These are phyloP conservation scores for Mucor circinelloides DNA, from an alignment of 371 early-diverging fungal genomes.

Conservation along the genomic window DNA sequence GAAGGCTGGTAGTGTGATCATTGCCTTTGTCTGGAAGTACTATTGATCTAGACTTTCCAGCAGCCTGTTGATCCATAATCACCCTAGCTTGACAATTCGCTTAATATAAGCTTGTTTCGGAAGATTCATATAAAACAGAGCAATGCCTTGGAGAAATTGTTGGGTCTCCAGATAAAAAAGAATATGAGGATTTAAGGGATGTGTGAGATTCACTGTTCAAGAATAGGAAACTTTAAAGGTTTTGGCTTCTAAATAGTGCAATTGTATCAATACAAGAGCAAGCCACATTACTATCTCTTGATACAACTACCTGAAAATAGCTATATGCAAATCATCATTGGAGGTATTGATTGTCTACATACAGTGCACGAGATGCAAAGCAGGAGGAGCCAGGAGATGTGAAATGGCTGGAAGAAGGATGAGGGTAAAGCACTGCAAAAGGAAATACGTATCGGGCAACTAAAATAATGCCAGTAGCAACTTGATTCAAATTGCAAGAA, in stretches of 20 bases:
- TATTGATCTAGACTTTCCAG: too few species aligned
- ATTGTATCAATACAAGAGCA: background rate
- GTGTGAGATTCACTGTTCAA: background rate
- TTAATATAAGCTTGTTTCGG: too few species aligned
- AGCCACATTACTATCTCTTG: background rate
- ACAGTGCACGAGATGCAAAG: background rate
- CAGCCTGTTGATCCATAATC: too few species aligned
- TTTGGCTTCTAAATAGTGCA: background rate
- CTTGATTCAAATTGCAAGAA: background rate
- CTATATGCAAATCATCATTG: background rate
- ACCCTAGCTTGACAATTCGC: too few species aligned
- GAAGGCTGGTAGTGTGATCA: too few species aligned
- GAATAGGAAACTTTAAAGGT: background rate
- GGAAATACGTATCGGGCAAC: background rate
- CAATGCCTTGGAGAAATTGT: background rate
- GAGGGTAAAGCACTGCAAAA: background rate
- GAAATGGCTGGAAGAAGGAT: background rate
- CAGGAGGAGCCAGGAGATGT: background rate
- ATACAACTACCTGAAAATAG: background rate
- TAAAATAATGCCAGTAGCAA: background rate
- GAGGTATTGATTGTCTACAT: background rate
- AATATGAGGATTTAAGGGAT: background rate
- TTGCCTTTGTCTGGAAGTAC: too few species aligned
- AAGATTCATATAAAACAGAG: background rate
- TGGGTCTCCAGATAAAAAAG: background rate